These are phyloP conservation scores for Russula vinacea DNA, from an alignment of 768 basidiomycete species.

Conservation along the genomic window DNA sequence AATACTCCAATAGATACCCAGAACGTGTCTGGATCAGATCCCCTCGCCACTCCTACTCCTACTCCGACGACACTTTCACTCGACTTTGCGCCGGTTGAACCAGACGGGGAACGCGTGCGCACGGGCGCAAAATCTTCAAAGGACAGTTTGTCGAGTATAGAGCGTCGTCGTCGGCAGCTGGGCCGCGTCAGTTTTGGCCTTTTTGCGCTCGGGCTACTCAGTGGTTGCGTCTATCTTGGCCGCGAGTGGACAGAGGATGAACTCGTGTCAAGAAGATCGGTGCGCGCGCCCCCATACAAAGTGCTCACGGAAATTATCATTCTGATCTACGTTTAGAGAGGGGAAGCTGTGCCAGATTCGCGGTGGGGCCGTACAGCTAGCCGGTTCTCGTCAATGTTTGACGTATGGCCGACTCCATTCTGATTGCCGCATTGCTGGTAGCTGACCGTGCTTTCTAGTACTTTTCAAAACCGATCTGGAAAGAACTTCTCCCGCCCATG, in stretches of 20 bases:
- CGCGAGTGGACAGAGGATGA: slow-evolving; percentile 77
- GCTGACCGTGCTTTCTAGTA: slow-evolving; percentile 46
- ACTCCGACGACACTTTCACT: slow-evolving; percentile 38
- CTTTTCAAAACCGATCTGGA: slow-evolving; percentile 92
- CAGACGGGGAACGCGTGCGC: slow-evolving; percentile 44
- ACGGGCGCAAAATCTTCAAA: slow-evolving; percentile 79
- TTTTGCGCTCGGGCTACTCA: slow-evolving; percentile 54
- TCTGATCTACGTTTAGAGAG: slow-evolving; percentile 41
- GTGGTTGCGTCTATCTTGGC: slow-evolving; percentile 63
- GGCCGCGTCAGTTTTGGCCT: slow-evolving; percentile 53
- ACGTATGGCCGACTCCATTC: slow-evolving; percentile 45
- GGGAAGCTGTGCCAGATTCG: slow-evolving; percentile 56
- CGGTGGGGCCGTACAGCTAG: slow-evolving; percentile 62
- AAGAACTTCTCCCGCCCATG: slow-evolving; percentile 86
- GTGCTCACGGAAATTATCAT: background rate
- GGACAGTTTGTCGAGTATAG: slow-evolving; percentile 74
- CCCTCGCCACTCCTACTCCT: slow-evolving; percentile 29
- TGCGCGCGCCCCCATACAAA: slow-evolving; percentile 37
- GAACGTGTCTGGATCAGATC: slow-evolving; percentile 1
- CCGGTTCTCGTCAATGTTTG: slow-evolving; percentile 63
- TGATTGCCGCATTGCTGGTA: background rate
- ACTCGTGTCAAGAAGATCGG: slow-evolving; percentile 59
- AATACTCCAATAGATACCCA: background rate
- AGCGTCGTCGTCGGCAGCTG: slow-evolving; percentile 59
- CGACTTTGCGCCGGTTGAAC: slow-evolving; percentile 55